Base-by-base conservation (phyloP, 2,329 filamentous ascomycete species). In the Colletotrichum echinochloae region DNA sequence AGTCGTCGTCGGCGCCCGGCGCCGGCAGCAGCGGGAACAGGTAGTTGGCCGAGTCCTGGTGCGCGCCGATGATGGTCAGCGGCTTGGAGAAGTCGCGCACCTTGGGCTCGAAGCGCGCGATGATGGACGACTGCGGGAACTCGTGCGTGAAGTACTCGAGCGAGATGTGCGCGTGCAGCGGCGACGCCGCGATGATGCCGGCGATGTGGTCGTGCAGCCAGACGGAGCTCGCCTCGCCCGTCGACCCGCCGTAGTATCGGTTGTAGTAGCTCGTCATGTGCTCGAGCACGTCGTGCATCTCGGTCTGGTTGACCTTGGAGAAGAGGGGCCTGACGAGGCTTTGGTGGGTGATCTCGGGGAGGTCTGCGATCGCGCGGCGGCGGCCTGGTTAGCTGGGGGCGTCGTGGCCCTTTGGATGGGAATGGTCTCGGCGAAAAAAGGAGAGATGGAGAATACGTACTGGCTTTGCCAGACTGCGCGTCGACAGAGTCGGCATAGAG, bases 41-140 rank as follows among this genome's bases (percentile, higher is more conserved):
- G 68, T 93, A 83, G 78, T 94, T 94, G 78, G 93, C 92, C 76
- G 89, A 92, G 79, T 94, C 91, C 75, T 92, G 91, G 77, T 93
- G 91, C 2, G 91, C 90, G 65, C 91, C 91, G 74, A 93, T 87
- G 39, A 93, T 89, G 44, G 78, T 80, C 66, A 79, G 56, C 16
- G 78, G 78, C 23, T 74, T 73, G 46, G 73, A 75, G 71, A 74
- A 77, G 72, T 81, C 79, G 69, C 76, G 76, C 30, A 81, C 75
- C 70, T 81, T 81, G 56, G 79, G 79, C 69, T 81, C 80, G 74
- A 94, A 89, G 20, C 89, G 91, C 28, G 91, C 91, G 75, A 94
- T 92, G 75, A 94, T 89, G 75, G 88, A 91, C 74, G 88, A 88
- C 75, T 94, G 92, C 16, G 88, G 88, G 88, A 92, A 94, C 0